Evolutionary conservation across 2,329 filamentous ascomycete genomes (phyloP).

Genomic region (Scedosporium dehoogii): DNA sequence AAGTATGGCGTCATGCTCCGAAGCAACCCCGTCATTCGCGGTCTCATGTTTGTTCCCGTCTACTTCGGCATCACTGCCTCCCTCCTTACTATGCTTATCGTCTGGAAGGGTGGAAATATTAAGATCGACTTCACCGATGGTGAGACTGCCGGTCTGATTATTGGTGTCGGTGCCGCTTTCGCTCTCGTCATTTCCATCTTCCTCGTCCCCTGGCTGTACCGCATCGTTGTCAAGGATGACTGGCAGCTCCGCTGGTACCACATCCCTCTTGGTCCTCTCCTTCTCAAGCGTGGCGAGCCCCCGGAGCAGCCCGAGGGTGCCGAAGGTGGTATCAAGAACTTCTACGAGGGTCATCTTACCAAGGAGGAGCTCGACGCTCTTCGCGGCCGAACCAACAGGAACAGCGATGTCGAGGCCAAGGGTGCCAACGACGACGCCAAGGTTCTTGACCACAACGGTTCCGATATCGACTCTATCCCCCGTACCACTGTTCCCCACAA

Average conservation of each 20-base stretch:
- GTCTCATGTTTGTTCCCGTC: conserved; percentile 42
- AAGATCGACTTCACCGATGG: conserved; percentile 21
- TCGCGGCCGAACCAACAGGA: conserved; percentile 13
- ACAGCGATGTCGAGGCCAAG: conserved; percentile 17
- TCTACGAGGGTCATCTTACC: conserved; percentile 40
- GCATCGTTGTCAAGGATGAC: conserved; percentile 44
- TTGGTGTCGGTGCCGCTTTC: conserved; percentile 37
- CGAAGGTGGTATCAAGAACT: conserved; percentile 29
- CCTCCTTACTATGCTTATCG: conserved; percentile 51
- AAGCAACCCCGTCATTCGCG: conserved; percentile 40
- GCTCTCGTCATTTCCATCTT: conserved; percentile 33
- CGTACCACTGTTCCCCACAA: conserved; percentile 17
- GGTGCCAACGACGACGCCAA: conserved; percentile 15
- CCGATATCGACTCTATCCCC: conserved; percentile 17
- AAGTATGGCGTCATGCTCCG: conserved; percentile 47
- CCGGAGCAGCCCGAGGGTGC: conserved; percentile 20
- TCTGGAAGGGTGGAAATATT: conserved; percentile 41
- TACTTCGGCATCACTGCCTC: conserved; percentile 49
- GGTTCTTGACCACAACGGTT: conserved; percentile 10
- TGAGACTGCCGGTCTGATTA: conserved; percentile 35
- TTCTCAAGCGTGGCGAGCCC: conserved; percentile 20
- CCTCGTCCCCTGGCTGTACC: conserved; percentile 43
- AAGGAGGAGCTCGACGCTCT: conserved; percentile 31
- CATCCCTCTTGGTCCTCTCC: conserved; percentile 36
- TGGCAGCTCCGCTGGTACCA: conserved; percentile 44